Base-by-base conservation (phyloP, 2,329 filamentous ascomycete species). In the Anisogramma anomala region DNA sequence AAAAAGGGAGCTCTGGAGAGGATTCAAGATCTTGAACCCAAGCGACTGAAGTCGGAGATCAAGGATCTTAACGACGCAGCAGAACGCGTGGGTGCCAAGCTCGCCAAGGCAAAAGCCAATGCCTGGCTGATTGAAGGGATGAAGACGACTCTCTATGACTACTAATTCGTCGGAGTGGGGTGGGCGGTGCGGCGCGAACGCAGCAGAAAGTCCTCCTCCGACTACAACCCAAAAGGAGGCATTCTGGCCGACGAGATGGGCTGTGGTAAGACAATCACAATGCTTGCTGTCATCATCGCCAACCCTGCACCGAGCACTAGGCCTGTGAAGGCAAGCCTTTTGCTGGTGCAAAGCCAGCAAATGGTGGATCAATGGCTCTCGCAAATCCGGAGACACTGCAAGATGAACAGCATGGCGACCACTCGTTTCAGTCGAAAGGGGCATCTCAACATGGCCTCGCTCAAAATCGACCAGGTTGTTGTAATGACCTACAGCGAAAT, bases 221-320 rank as follows among this genome's bases (percentile, higher is more conserved):
- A 17, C 11, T n/a, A 32, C 15, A 18, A 18, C 6, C 30, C 30
- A 3, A 32, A 18, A 6, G 30, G 30, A 3, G 30, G 30, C 30
- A 65, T 74, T 27, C 56, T 77, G 3, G 67, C 71, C 2, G 74
- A 78, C 51, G 72, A 77, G 52, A 78, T 78, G 74, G 74, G 74
- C 1, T 58, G 77, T 1, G 74, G 74, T 2, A 78, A 78, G 53
- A 77, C 72, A 0, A 64, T 77, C 5, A 72, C 77, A 56, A 57
- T 76, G 4, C 66, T 75, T 31, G 66, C 71, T 5, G 58, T 77
- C 22, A 65, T 77, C 14, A 57, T 59, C 15, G 66, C 77, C 51
- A 59, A 55, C 40, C 63, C 66, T 13, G 9, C 20, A 3, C 33
- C 38, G 6, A 39, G 33, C 4, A 23, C 37, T 10, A 10, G 8